Evolutionary conservation across 768 basidiomycete genomes (phyloP), one percentile per base, ranked within the genome.

Genomic region (Podaxis pistillaris): DNA sequence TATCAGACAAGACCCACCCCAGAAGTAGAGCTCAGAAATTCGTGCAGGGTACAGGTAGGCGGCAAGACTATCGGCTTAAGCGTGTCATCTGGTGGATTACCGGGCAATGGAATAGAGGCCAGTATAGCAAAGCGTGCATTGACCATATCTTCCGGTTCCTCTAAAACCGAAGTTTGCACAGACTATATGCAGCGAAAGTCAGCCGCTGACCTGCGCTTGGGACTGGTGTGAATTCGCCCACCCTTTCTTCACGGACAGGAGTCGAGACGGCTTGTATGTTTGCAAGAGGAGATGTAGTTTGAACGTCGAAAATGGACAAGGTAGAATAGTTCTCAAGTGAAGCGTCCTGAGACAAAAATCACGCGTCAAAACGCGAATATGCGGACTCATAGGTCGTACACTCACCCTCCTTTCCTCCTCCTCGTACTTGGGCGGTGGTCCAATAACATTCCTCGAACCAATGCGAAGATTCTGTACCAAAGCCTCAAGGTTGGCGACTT

Each of bases 41-140:
- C 91, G 50, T 89, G 85, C 12, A 93, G 70, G 15, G 85, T 87
- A 64, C 85, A 79, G 7, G 86, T 79, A 7, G 84, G 64, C 6
- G 89, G 90, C 30, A 93, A 83, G 54, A 85, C 65, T 60, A 93
- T 86, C 0, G 91, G 91, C 56, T 81, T 86, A 51, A 93, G 77
- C 1, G 82, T 82, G 56, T 88, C 87, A 40, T 86, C 83, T 0
- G 90, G 89, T 41, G 85, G 81, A 56, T 82, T 82, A 1, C 75
- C 69, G 5, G 91, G 91, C 4, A 92, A 73, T 8, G 89, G 89
- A 44, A 93, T 82, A 2, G 75, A 66, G 1, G 84, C 83, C 4
- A 93, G 74, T 13, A 86, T 72, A 4, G 80, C 74, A 65, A 86
- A 82, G 71, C 90, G 77, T 3, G 82, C 79, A 49, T 80, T 76